phyloP scores from a whole-genome alignment of 805 yeast species.

The Candida multigemmis region DNA sequence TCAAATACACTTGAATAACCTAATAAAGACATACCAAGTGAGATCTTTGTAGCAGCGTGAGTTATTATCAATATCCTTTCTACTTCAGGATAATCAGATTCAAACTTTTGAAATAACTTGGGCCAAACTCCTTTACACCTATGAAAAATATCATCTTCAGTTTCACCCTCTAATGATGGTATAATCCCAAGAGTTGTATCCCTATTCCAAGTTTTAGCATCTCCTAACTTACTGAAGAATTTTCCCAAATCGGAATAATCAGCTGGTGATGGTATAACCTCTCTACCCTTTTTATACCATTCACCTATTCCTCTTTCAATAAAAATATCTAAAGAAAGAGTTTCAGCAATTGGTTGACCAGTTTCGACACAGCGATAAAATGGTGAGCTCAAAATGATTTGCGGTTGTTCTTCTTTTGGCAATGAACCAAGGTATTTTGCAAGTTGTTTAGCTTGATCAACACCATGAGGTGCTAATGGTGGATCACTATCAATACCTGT shows the following conservation, averaged over 20 bases:
- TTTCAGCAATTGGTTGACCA: constrained; percentile 55
- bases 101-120: constrained; percentile 49
- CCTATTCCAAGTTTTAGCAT: constrained; percentile 24
- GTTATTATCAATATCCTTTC: constrained; percentile 66
- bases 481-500: constrained; percentile 91
- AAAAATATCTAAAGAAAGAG: constrained; percentile 47
- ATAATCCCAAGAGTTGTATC: constrained; percentile 47
- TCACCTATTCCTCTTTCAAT: constrained; percentile 86
- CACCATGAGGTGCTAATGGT: constrained; percentile 80
- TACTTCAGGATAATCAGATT: constrained; percentile 47
- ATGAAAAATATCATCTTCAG: constrained; percentile 55
- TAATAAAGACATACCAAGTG: constrained; percentile 70
- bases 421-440: constrained; percentile 43
- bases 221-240: constrained; percentile 43
- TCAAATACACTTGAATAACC: constrained; percentile 45
- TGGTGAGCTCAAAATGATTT: constrained; percentile 70
- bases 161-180: constrained; percentile 68
- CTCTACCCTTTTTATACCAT: constrained; percentile 74
- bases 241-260: constrained; percentile 34
- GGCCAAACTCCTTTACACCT: constrained; percentile 52
- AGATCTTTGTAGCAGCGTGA: constrained; percentile 91
- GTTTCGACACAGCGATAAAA: constrained; percentile 89
- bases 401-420: constrained; percentile 49
- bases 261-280: constrained; percentile 65
- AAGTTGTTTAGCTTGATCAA: constrained; percentile 76